These are phyloP conservation scores for Fonsecaea monophora DNA, from an alignment of 2,329 filamentous ascomycete species.

Conservation along the genomic window DNA sequence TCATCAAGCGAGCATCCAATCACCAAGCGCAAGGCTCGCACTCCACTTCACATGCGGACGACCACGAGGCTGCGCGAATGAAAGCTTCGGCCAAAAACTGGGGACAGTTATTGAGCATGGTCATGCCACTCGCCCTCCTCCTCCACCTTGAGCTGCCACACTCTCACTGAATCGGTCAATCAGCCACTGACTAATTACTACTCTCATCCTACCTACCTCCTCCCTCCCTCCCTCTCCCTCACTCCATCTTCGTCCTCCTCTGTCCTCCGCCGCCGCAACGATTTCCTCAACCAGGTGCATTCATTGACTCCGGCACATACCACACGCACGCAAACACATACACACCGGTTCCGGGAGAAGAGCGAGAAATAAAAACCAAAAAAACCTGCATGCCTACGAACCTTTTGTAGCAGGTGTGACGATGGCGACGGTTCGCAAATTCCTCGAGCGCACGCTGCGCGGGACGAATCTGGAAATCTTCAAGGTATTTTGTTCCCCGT, in stretches of 20 bases:
- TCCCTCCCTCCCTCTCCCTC: background rate
- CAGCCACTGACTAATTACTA: too few relatives aligned
- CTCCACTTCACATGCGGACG: background rate
- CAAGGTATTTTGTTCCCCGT: constrained; percentile 67
- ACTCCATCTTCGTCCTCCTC: too few relatives aligned
- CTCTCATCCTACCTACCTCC: background rate
- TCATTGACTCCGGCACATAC: too few relatives aligned
- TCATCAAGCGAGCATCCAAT: background rate
- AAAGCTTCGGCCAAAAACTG: background rate
- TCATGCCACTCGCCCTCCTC: constrained; percentile 2
- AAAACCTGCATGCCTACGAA: background rate
- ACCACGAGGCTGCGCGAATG: background rate
- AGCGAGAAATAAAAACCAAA: too few relatives aligned
- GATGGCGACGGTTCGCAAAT: constrained; percentile 42
- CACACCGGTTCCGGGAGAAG: too few relatives aligned
- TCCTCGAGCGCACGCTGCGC: constrained; percentile 65
- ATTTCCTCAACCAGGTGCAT: too few relatives aligned
- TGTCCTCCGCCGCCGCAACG: too few relatives aligned
- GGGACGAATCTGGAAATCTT: constrained; percentile 93
- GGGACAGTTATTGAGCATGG: background rate
- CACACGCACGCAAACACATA: too few relatives aligned
- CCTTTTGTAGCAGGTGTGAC: background rate
- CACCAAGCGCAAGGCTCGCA: background rate
- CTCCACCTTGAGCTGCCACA: background rate
- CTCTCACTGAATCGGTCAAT: too few relatives aligned